These are phyloP conservation scores for Blastobotrys proliferans DNA, from an alignment of 1,139 yeast species.

Conservation along the genomic window DNA sequence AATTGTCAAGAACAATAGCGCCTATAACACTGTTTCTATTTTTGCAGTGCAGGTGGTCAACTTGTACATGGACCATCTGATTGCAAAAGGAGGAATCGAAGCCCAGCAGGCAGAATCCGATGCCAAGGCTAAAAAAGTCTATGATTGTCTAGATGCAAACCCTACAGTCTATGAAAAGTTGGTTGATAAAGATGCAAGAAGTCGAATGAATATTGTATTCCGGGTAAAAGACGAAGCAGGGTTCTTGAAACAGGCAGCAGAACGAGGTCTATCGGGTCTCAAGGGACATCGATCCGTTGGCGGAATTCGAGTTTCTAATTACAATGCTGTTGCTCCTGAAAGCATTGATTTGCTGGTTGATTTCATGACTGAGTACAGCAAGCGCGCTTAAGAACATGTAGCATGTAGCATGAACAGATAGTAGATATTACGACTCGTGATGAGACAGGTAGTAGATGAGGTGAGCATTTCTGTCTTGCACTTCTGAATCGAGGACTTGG, in stretches of 20 bases:
- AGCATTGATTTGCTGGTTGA: constrained; percentile 59
- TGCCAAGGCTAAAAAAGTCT: constrained; percentile 58
- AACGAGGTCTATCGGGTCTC: constrained; percentile 60
- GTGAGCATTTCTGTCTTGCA: constrained; percentile 7
- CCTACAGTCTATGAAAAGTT: constrained; percentile 64
- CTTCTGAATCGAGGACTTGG: constrained; percentile 27
- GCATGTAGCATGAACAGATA: constrained; percentile 1
- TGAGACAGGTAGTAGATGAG: constrained; percentile 16
- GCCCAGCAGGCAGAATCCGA: constrained; percentile 56
- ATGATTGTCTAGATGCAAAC: constrained; percentile 59
- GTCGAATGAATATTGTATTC: constrained; percentile 92
- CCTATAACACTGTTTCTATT: constrained; percentile 93
- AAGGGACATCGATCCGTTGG: constrained; percentile 98
- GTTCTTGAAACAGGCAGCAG: constrained; percentile 63
- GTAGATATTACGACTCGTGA: constrained; percentile 18
- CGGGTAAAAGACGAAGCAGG: constrained; percentile 64
- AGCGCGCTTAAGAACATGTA: constrained; percentile 42
- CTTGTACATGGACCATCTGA: constrained; percentile 63
- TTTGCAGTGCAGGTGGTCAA: constrained; percentile 83
- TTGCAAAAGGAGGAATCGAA: constrained; percentile 57
- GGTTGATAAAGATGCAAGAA: constrained; percentile 61
- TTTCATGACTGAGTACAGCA: constrained; percentile 62
- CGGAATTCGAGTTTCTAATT: constrained; percentile 87
- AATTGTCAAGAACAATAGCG: constrained; percentile 81
- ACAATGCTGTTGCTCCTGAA: constrained; percentile 73